These are phyloP conservation scores for Zanthoxylum bungeanum DNA, from an alignment of 345 rosid species.

Conservation along the genomic window DNA sequence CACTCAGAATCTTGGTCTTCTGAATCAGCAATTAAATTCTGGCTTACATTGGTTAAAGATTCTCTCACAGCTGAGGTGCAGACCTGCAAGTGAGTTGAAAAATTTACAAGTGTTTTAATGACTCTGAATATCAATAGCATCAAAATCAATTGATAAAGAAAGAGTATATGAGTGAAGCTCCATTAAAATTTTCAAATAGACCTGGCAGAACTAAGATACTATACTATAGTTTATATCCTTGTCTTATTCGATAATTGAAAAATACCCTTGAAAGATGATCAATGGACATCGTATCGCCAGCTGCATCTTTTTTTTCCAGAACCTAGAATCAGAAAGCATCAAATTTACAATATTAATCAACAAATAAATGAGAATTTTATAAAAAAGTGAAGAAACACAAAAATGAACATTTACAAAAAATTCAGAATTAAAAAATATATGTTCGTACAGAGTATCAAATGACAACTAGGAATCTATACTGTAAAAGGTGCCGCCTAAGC, in stretches of 20 bases:
- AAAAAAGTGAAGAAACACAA: not conserved
- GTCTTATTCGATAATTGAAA: not conserved
- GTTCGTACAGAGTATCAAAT: not conserved
- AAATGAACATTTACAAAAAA: not conserved
- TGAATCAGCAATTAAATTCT: conserved; percentile 34
- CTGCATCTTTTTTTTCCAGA: conserved; percentile 51
- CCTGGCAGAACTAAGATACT: not conserved
- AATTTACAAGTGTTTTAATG: not conserved
- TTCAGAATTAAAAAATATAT: not conserved
- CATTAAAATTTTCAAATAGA: not conserved
- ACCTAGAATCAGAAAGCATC: conserved; percentile 45
- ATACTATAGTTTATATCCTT: not conserved
- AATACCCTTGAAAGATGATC: conserved; percentile 74
- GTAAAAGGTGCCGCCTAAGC: too few relatives aligned
- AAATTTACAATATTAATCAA: conserved; percentile 4
- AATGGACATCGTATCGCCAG: conserved; percentile 41
- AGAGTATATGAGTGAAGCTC: not conserved
- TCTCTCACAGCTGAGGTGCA: conserved; percentile 82
- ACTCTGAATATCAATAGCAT: not conserved
- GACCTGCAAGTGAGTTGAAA: conserved; percentile 49
- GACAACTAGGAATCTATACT: too few relatives aligned
- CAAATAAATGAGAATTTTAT: not conserved
- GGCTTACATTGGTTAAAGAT: conserved; percentile 87
- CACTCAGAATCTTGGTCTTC: conserved; percentile 21
- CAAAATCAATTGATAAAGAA: not conserved